These are phyloP conservation scores for Neurospora sp. DNA, from an alignment of 495 filamentous ascomycete species.

Conservation along the genomic window DNA sequence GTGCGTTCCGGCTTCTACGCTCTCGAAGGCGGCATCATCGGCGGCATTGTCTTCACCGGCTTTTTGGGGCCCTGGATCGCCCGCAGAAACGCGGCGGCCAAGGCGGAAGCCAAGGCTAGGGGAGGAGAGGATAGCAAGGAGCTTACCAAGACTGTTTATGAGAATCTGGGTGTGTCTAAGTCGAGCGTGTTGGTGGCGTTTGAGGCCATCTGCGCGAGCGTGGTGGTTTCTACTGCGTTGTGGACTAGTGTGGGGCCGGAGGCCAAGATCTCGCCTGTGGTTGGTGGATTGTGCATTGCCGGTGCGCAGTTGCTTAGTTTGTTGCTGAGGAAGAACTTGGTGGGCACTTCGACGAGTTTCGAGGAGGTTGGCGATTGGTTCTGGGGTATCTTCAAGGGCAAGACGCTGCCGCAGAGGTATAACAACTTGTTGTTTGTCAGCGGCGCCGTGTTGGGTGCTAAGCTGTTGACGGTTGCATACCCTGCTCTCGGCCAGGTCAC, in stretches of 20 bases:
- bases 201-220: conserved; percentile 18
- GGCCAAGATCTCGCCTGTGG: conserved; percentile 26
- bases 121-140: conserved; percentile 1
- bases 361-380: conserved; percentile 42
- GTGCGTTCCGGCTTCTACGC: conserved; percentile 33
- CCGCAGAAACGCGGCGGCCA: background rate
- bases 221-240: conserved; percentile 17
- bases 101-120: background rate
- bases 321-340: conserved; percentile 27
- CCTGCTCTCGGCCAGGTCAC: conserved; percentile 19
- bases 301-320: conserved; percentile 37
- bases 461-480: conserved; percentile 14
- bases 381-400: conserved; percentile 24
- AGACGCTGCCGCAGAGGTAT: conserved; percentile 11
- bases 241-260: conserved; percentile 17
- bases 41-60: conserved; percentile 30
- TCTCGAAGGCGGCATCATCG: conserved; percentile 32
- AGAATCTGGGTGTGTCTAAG: conserved; percentile 21
- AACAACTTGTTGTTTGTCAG: conserved; percentile 32
- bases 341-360: conserved; percentile 44
- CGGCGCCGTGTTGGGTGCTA: conserved; percentile 36
- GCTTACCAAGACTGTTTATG: conserved; percentile 20
- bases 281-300: conserved; percentile 42
- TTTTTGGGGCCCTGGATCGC: conserved; percentile 16
- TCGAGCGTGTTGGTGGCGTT: conserved; percentile 16